A percentile compares a stretch with the other conserved stretches of the same genome.
These are phyloP conservation scores for Echria macrotheca DNA, from an alignment of 495 filamentous ascomycete species.

Conservation along the genomic window DNA sequence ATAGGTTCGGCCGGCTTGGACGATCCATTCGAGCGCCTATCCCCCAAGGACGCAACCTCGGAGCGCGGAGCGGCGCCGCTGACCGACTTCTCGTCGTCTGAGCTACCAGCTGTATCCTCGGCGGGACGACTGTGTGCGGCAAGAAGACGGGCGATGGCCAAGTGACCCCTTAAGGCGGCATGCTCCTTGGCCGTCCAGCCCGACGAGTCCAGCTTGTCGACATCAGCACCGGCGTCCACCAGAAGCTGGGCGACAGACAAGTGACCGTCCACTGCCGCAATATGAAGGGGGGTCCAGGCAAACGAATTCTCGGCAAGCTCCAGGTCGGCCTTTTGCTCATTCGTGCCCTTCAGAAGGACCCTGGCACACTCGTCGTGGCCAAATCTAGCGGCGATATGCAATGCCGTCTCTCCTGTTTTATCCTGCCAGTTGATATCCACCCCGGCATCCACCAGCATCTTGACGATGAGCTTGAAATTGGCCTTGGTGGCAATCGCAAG, in stretches of 20 bases:
- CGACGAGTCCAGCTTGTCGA: constrained; percentile 70
- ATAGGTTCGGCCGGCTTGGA: constrained; percentile 60
- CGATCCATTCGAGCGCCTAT: constrained; percentile 38
- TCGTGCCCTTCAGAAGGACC: constrained; percentile 64
- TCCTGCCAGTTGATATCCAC: constrained; percentile 95
- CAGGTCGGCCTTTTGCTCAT: constrained; percentile 63
- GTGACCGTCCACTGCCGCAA: constrained; percentile 84
- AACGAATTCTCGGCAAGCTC: constrained; percentile 80
- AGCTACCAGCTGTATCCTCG: constrained; percentile 20
- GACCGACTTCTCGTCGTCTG: constrained; percentile 31
- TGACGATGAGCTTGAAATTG: constrained; percentile 76
- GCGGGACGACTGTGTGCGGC: constrained; percentile 31
- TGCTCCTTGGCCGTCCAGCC: constrained; percentile 96
- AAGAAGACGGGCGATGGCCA: constrained; percentile 67
- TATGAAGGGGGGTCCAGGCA: constrained; percentile 88
- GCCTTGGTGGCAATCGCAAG: constrained; percentile 81
- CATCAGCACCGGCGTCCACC: constrained; percentile 67
- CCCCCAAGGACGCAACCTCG: constrained; percentile 48
- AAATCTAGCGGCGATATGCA: constrained; percentile 88
- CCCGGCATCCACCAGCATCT: constrained; percentile 80
- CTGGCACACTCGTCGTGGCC: constrained; percentile 75
- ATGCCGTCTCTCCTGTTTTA: constrained; percentile 82
- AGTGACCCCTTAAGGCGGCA: constrained; percentile 80
- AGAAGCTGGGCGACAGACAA: constrained; percentile 63
- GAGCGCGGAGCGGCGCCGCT: constrained; percentile 38